These are phyloP conservation scores for Cladosporium sp. DNA, from an alignment of 2,329 filamentous ascomycete species.

Conservation along the genomic window DNA sequence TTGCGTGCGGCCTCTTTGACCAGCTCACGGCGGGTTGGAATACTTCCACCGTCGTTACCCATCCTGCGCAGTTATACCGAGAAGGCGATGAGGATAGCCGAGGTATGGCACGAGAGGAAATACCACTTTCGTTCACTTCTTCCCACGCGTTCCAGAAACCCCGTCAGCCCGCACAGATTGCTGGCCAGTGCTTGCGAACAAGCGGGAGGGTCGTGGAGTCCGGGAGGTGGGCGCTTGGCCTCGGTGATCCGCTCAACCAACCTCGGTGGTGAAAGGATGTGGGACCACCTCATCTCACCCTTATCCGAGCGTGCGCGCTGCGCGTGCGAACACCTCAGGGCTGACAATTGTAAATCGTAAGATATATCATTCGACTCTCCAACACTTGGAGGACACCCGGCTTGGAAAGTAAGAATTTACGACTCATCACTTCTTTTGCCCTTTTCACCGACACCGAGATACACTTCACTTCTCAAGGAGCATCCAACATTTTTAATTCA, in stretches of 20 bases:
- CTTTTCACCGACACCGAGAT: too few relatives aligned
- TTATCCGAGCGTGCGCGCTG: neutral
- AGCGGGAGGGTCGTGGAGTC: conserved; percentile 1
- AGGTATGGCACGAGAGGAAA: neutral
- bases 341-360: neutral
- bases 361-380: conserved; percentile 5
- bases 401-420: too few relatives aligned
- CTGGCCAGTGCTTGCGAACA: conserved; percentile 3
- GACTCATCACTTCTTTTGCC: too few relatives aligned
- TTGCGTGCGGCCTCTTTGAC: conserved; percentile 87
- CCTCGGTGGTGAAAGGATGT: too few relatives aligned
- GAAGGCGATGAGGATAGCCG: neutral
- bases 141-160: conserved; percentile 3
- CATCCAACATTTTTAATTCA: neutral
- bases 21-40: conserved; percentile 91
- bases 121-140: neutral
- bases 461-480: neutral
- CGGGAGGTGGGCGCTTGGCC: too few relatives aligned
- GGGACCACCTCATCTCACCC: too few relatives aligned
- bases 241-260: too few relatives aligned
- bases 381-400: conserved; percentile 8
- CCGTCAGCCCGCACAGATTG: neutral
- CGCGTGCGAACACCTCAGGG: neutral
- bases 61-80: conserved; percentile 45
- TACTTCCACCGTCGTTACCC: conserved; percentile 97